A percentile compares a stretch with the other conserved stretches of the same genome.
Conservation (phyloP, 164 flowering plant genomes). For the Vitis rupestris region DNA sequence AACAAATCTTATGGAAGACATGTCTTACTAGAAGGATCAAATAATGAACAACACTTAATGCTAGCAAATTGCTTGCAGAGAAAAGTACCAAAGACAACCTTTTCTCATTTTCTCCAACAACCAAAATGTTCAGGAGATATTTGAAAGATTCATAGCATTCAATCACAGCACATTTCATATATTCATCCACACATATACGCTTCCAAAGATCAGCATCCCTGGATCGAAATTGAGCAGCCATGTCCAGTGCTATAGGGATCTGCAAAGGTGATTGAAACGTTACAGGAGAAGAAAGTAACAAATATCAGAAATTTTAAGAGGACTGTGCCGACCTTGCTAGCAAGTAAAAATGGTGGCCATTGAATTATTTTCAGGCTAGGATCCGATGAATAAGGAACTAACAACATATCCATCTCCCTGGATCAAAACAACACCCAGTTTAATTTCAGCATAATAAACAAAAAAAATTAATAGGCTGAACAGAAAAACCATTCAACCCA, state of each 20-base stretch:
- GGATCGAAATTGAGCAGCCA: conserved; percentile 82
- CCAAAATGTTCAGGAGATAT: conserved; percentile 56
- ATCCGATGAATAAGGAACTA: conserved; percentile 93
- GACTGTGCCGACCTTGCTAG: conserved; percentile 74
- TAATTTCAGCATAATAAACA: conserved; percentile 12
- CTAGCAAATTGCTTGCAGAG: neutral
- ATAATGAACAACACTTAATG: conserved; percentile 3
- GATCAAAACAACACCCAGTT: conserved; percentile 17
- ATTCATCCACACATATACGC: conserved; percentile 93
- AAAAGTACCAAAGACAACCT: conserved; percentile 42
- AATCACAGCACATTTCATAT: conserved; percentile 94
- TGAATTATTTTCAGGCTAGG: conserved; percentile 80
- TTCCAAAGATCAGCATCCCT: conserved; percentile 92
- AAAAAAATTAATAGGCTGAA: conserved; percentile 3
- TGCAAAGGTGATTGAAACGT: conserved; percentile 32
- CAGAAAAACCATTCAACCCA: conserved; percentile 4
- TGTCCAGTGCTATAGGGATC: conserved; percentile 96
- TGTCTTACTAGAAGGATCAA: no score
- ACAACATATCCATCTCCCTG: conserved; percentile 97
- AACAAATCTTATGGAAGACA: no score
- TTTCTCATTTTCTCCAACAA: conserved; percentile 88
- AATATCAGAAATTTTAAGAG: neutral
- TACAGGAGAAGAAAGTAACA: neutral
- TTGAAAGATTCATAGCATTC: conserved; percentile 96
- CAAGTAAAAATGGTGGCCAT: conserved; percentile 98